Evolutionary conservation across 1,139 yeast genomes (phyloP), one percentile per base, ranked within the genome.

Genomic region (Taphrina communis): DNA sequence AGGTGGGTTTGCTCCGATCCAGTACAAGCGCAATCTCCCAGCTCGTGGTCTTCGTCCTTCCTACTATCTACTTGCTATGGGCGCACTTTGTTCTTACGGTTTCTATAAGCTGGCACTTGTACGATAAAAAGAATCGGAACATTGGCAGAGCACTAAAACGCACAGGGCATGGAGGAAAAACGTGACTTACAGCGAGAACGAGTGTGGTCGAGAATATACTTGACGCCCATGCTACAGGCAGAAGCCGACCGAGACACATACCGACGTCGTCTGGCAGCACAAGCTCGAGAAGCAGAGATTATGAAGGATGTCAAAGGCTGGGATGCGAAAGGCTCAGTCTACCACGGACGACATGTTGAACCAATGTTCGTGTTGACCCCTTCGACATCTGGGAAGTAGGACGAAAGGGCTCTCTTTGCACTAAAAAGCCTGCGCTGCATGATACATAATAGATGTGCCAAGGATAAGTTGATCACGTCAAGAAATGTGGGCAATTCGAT

Each of bases 1-100:
- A 66, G 59, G 68, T 38, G 60, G 70, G 46, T 38, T 44, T 38
- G 53, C 53, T 38, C 57, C 67, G 9, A 63, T 63, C 46, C 67
- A 63, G 31, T 63, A 63, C 56, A 63, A 80, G 81, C 85, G 96
- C 79, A 88, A 90, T 78, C 80, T 90, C 71, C 96, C 96, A 48
- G 81, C 95, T 2, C 84, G 96, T 75, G 96, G 97, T 2, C 89
- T 90, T 80, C 82, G 95, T 73, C 94, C 96, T 21, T 80, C 86
- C 62, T 81, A 89, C 68, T 90, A 88, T 80, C 83, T 38, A 46
- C 31, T 60, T 57, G 50, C 56, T 35, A 36, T 55, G 58, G 67
- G 60, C 60, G 53, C 70, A 9, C 75, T 87, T 77, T 85, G 89
- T 79, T 82, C 86, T 5, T 89, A 85, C 76, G 96, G 96, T 8